These are phyloP conservation scores for Yamadazyma takamatsuzukensis DNA, from an alignment of 805 yeast species.

Conservation along the genomic window DNA sequence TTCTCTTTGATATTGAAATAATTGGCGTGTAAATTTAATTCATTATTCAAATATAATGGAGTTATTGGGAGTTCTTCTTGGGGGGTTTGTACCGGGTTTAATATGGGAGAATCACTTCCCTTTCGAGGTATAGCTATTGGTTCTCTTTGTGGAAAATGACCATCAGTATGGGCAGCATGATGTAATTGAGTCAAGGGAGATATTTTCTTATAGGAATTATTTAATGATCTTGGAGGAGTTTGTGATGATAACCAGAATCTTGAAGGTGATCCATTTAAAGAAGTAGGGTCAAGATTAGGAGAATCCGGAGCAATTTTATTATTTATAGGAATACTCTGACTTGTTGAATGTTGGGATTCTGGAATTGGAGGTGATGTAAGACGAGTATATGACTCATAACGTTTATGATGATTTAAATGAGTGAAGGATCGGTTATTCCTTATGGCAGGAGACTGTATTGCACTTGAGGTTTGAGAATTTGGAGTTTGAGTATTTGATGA, in stretches of 20 bases:
- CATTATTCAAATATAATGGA: slow-evolving; percentile 27
- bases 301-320: slow-evolving; percentile 41
- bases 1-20: slow-evolving; percentile 6
- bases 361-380: slow-evolving; percentile 26
- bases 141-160: no score
- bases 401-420: slow-evolving; percentile 18
- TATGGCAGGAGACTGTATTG: slow-evolving; percentile 6
- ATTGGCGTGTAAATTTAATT: not conserved
- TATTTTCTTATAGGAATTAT: slow-evolving; percentile 19
- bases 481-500: no score
- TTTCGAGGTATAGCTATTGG: slow-evolving; percentile 3
- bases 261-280: slow-evolving; percentile 54
- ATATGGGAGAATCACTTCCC: slow-evolving; percentile 24
- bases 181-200: slow-evolving; percentile 11
- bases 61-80: slow-evolving; percentile 43
- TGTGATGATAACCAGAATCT: slow-evolving; percentile 50
- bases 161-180: not conserved
- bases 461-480: no score
- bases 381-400: slow-evolving; percentile 35
- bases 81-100: slow-evolving; percentile 42
- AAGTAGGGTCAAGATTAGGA: slow-evolving; percentile 49
- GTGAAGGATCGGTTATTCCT: slow-evolving; percentile 20
- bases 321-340: slow-evolving; percentile 29
- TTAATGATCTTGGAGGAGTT: slow-evolving; percentile 45
- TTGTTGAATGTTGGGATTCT: slow-evolving; percentile 9